A percentile compares a stretch with the other conserved stretches of the same genome.
These are phyloP conservation scores for Claviceps citrina DNA, from an alignment of 2,329 filamentous ascomycete species.

Conservation along the genomic window DNA sequence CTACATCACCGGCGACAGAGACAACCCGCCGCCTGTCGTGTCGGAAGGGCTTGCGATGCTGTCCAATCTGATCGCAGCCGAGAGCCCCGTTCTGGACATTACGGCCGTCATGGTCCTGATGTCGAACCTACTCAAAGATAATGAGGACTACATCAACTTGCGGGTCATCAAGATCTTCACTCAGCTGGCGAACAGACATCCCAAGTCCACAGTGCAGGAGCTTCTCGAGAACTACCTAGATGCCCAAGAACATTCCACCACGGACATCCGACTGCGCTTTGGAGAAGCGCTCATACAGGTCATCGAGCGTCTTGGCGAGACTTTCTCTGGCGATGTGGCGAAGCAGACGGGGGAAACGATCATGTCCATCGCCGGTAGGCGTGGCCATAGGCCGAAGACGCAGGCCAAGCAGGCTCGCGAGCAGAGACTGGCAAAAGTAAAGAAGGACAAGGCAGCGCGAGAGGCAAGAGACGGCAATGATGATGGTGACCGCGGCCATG, in stretches of 20 bases:
- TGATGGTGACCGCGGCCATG: conserved; percentile 28
- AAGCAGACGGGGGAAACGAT: conserved; percentile 39
- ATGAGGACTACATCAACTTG: conserved; percentile 57
- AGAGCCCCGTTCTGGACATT: conserved; percentile 49
- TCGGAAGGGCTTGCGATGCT: conserved; percentile 49
- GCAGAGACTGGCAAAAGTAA: conserved; percentile 31
- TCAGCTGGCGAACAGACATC: conserved; percentile 45
- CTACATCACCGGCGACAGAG: conserved; percentile 42
- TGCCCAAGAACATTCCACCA: conserved; percentile 35
- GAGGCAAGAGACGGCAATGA: conserved; percentile 26
- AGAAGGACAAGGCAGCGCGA: conserved; percentile 26
- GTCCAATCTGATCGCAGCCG: conserved; percentile 37
- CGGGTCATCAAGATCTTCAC: conserved; percentile 51
- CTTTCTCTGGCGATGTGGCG: conserved; percentile 39
- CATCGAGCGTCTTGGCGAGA: conserved; percentile 42
- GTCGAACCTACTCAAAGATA: conserved; percentile 46
- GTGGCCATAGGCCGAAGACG: conserved; percentile 45
- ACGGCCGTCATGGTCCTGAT: conserved; percentile 47
- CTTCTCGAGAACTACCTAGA: conserved; percentile 55
- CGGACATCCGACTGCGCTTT: conserved; percentile 51
- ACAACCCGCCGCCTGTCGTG: conserved; percentile 51
- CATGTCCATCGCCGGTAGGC: conserved; percentile 48
- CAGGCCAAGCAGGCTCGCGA: conserved; percentile 38
- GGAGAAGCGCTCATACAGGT: conserved; percentile 53
- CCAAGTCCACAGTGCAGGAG: conserved; percentile 44